Evolutionary conservation across 1,139 yeast genomes (phyloP), one percentile per base, ranked within the genome.

Genomic region (Oligophagozyma castellii): DNA sequence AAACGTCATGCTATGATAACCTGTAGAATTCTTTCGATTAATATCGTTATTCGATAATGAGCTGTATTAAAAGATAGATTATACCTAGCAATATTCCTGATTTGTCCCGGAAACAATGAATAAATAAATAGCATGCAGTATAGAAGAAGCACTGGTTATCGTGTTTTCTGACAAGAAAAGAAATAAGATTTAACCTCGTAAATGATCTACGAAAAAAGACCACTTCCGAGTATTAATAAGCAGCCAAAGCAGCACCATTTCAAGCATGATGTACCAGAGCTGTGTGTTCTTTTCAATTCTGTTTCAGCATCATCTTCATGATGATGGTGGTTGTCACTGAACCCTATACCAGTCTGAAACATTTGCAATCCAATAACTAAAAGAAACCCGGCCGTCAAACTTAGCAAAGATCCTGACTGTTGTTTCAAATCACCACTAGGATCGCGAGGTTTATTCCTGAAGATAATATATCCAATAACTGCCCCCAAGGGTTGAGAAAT

Each of bases 401-500:
- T 69, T 49, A 86, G 35, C 10, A 48, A 65, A 14, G 81, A 55
- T 22, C 56, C 51, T 48, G 49, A 44, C 15, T 43, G 42, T 4
- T 41, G 36, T 14, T 38, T 22, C 4, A 16, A 32, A 7, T 28
- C 29, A 10, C 28, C 32, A 18, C 8, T 7, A 23, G 33, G 34
- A n/a, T 29, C 29, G 10, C 14, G 11, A 8, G 55, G 52, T 15
- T 48, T 44, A 19, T 60, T 55, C n/a, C 53, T 53, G 38, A 79
- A 63, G 28, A 79, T 59, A 3, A 65, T 38, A 51, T 66, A 67
- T 0, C 94, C 96, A 1, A 77, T 39, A 2, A 76, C 40, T 0
- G 95, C 96, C 15, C 98, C 98, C 15, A 80, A 40, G 0, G 96
- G 95, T 47, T 84, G 96, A 2, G 95, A 73, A 2, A 73, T 58